phyloP scores from a whole-genome alignment of 176 grass and related monocot species.

The Juncus inflexus region DNA sequence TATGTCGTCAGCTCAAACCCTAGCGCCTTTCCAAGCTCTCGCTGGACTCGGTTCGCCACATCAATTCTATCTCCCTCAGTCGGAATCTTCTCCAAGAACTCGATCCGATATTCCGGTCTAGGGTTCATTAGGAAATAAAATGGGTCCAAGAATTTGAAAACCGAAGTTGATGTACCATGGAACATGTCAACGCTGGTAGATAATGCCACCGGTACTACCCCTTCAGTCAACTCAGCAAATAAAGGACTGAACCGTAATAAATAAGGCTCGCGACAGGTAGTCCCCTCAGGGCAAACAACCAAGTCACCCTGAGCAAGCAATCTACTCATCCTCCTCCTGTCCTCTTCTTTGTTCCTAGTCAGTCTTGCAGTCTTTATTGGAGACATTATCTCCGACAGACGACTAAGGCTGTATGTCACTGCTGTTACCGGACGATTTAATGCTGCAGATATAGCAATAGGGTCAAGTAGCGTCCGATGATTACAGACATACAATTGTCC shows the following conservation, averaged over 20 bases:
- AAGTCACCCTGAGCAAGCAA: conserved; percentile 42
- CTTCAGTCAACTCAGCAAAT: conserved; percentile 42
- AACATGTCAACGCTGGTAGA: conserved; percentile 47
- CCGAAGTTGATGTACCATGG: conserved; percentile 58
- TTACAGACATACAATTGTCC: conserved; percentile 57
- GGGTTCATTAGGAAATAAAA: conserved; percentile 76
- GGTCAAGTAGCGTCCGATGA: conserved; percentile 71
- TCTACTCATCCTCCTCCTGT: conserved; percentile 42
- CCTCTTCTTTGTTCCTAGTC: conserved; percentile 53
- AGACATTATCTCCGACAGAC: conserved; percentile 50
- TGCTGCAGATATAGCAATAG: conserved; percentile 38
- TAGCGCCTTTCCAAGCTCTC: conserved; percentile 34
- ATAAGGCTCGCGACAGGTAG: conserved; percentile 64
- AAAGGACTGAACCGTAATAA: conserved; percentile 70
- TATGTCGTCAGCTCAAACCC: conserved; percentile 43
- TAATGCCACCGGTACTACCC: conserved; percentile 47
- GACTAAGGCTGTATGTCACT: conserved; percentile 73
- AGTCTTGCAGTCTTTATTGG: conserved; percentile 55
- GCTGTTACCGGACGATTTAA: conserved; percentile 43
- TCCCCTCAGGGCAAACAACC: conserved; percentile 79
- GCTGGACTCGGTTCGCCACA: conserved; percentile 46
- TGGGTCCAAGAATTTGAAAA: conserved; percentile 58
- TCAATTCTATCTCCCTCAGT: conserved; percentile 32
- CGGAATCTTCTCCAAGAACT: conserved; percentile 42
- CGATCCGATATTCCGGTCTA: conserved; percentile 34